Evolutionary conservation across 176 grass and related monocot species (phyloP), one percentile per base, ranked within the genome.

Genomic region (Oropetium thomaeum): DNA sequence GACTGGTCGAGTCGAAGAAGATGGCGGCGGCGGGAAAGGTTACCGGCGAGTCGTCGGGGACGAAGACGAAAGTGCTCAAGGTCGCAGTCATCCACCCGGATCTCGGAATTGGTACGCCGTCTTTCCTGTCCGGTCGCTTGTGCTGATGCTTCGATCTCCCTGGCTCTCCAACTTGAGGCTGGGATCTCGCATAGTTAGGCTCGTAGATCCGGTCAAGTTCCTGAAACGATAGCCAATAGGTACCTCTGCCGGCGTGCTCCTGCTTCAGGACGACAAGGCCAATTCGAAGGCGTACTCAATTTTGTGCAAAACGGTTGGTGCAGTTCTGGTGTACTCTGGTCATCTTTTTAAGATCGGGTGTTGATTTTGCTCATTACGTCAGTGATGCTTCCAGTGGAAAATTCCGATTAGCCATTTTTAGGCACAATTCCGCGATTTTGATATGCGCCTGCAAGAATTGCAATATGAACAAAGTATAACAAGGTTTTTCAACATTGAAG

Each of bases 31-130:
- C 75, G 53, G 80, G n/a, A 44, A 42, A 52, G 67, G 61, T 20
- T 23, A 33, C 61, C 7, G 63, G 80, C 28, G 75, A 44, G 9
- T 83, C 75, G 44, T 75, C 75, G 62, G 62, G 34, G 43, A 70
- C 22, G 43, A 74, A 42, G 69, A 75, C 62, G 53, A 88, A 48
- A 29, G 38, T 72, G 69, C 76, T 98, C 40, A 94, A 86, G 76
- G 61, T 99, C 40, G 91, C 81, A 26, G 73, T 95, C 63, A 92
- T 99, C 76, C 96, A 99, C 55, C 96, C 91, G 6, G 91, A 99
- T 84, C 96, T 99, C 11, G 91, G 91, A 82, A 99, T 99, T 8
- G 96, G 91, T 99, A 61, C 40, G 14, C 20, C 14, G 0, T 8
- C 6, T 43, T 35, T 20, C 26, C 30, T 5, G 5, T 10, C 19